Evolutionary conservation across 2,329 filamentous ascomycete species (phyloP).

Genomic region (Massarina eburnea): DNA sequence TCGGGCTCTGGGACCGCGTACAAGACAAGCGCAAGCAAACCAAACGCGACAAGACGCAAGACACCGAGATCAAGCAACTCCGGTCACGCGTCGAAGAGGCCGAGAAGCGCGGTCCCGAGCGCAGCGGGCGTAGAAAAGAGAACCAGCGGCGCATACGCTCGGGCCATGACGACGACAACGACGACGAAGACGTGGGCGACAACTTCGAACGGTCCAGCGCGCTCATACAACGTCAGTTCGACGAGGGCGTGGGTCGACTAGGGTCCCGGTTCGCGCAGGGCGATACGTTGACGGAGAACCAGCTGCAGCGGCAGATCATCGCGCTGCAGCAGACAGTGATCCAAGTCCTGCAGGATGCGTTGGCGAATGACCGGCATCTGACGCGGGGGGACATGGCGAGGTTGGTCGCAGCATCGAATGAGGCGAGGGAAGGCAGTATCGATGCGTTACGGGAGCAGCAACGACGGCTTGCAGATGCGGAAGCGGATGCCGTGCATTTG

Average conservation of each 20-base stretch:
- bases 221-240: constrained; percentile 41
- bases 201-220: constrained; percentile 36
- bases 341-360: constrained; percentile 47
- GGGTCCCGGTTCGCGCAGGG: constrained; percentile 43
- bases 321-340: constrained; percentile 49
- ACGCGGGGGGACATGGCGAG: constrained; percentile 43
- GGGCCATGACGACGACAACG: constrained; percentile 12
- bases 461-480: constrained; percentile 29
- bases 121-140: constrained; percentile 18
- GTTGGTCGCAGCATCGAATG: constrained; percentile 44
- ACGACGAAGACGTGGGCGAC: constrained; percentile 38
- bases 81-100: constrained; percentile 32
- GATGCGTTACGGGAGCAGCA: constrained; percentile 41
- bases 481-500: neutral
- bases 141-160: neutral
- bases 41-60: constrained; percentile 40
- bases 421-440: constrained; percentile 45
- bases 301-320: constrained; percentile 47
- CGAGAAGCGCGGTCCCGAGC: constrained; percentile 24
- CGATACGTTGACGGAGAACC: constrained; percentile 46
- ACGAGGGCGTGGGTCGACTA: constrained; percentile 39
- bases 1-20: constrained; percentile 47
- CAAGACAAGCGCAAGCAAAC: constrained; percentile 39
- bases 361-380: constrained; percentile 43
- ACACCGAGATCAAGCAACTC: constrained; percentile 38